phyloP scores from a whole-genome alignment of 1,284 basidiomycete genomes.

The Schizophyllum commune region DNA sequence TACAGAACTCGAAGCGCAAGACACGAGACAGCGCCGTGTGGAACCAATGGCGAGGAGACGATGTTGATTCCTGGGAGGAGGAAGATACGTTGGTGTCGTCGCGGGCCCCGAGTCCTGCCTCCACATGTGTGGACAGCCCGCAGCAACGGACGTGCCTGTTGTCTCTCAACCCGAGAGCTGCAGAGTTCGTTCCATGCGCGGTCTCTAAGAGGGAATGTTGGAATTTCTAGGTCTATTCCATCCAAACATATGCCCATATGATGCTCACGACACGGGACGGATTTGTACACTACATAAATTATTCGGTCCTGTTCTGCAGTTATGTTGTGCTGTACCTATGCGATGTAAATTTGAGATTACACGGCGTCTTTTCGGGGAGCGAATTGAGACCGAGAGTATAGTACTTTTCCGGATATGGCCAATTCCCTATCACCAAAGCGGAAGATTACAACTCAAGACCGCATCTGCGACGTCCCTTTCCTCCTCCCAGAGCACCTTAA shows the following conservation, averaged over 20 bases:
- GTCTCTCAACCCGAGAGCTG: conserved; percentile 3
- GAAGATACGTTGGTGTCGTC: not conserved
- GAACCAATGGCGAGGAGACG: not conserved
- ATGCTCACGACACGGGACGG: too few relatives aligned
- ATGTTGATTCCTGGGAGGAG: not conserved
- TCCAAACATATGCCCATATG: too few relatives aligned
- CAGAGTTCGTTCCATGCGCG: conserved; percentile 24
- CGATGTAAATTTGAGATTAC: too few relatives aligned
- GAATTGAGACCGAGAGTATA: too few relatives aligned
- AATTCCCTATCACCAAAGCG: too few relatives aligned
- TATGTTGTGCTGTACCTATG: too few relatives aligned
- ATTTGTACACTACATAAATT: too few relatives aligned
- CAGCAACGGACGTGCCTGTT: not conserved
- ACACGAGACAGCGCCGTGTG: not conserved
- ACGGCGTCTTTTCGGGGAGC: too few relatives aligned
- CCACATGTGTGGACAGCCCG: not conserved
- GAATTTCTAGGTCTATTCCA: too few relatives aligned
- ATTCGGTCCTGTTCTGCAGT: too few relatives aligned
- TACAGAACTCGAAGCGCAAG: too few relatives aligned
- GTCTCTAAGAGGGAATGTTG: conserved; percentile 33
- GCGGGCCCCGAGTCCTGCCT: not conserved
- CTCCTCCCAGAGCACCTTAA: conserved; percentile 33
- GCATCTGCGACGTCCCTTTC: conserved; percentile 45
- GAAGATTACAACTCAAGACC: conserved; percentile 10
- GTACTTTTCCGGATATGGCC: too few relatives aligned